Conservation (phyloP, 139 green algal genomes). For the Gonium pectorale region DNA sequence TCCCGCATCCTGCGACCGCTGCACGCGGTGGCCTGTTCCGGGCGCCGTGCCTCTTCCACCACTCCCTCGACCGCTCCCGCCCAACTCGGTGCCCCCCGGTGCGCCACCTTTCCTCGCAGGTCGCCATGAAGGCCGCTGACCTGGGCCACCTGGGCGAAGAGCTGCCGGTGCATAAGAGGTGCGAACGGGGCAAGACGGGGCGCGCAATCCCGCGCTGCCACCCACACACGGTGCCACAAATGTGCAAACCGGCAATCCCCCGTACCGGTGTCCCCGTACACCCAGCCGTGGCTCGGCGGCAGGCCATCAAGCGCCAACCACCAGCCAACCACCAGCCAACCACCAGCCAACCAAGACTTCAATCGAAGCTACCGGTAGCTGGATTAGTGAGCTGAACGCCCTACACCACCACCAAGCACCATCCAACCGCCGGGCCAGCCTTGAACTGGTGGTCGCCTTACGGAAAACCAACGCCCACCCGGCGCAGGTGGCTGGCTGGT, state of each 20-base stretch:
- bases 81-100: neutral
- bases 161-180: slow-evolving; percentile 63
- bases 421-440: too few species aligned
- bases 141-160: slow-evolving; percentile 63
- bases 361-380: too few species aligned
- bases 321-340: too few species aligned
- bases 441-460: too few species aligned
- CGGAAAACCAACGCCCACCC: too few species aligned
- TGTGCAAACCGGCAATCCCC: neutral
- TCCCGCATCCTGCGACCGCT: neutral
- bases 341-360: too few species aligned
- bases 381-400: too few species aligned
- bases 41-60: neutral
- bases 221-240: neutral
- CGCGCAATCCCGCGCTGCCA: neutral
- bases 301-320: too few species aligned
- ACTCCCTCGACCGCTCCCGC: neutral
- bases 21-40: neutral
- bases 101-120: too few species aligned
- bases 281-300: too few species aligned
- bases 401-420: too few species aligned
- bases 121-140: slow-evolving; percentile 69
- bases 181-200: slow-evolving; percentile 28
- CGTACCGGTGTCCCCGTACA: neutral
- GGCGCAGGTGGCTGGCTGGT: neutral